Evolutionary conservation across 768 basidiomycete species (phyloP).

Genomic region (Rickenella mellea): DNA sequence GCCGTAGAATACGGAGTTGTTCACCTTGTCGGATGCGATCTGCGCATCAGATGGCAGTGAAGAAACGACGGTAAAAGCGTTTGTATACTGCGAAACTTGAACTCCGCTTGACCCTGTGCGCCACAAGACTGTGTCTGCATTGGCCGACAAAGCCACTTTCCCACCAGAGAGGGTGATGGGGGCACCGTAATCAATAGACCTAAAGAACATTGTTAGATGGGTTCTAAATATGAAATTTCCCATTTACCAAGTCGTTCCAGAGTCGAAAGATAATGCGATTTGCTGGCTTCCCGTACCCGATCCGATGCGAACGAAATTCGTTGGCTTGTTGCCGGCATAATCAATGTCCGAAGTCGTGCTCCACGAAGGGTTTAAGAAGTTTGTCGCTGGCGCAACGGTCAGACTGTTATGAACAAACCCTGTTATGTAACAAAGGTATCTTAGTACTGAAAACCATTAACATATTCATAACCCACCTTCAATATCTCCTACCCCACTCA

Average conservation of each 20-base stretch:
- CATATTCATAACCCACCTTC: constrained; percentile 26
- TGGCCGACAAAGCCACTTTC: constrained; percentile 34
- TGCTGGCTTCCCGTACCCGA: constrained; percentile 43
- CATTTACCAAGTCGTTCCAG: constrained; percentile 40
- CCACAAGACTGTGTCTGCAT: constrained; percentile 53
- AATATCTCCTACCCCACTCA: constrained; percentile 48
- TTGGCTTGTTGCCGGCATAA: constrained; percentile 42
- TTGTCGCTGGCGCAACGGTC: constrained; percentile 27
- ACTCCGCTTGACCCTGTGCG: constrained; percentile 37
- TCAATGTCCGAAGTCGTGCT: constrained; percentile 39
- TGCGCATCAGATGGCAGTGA: constrained; percentile 41
- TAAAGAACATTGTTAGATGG: constrained; percentile 7
- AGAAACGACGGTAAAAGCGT: constrained; percentile 38
- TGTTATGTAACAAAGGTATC: constrained; percentile 9
- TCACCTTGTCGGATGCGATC: constrained; percentile 57
- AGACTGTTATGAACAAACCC: constrained; percentile 41
- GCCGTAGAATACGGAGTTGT: constrained; percentile 49
- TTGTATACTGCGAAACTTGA: constrained; percentile 40
- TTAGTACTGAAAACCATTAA: background rate
- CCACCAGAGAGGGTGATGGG: constrained; percentile 31
- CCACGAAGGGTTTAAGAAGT: constrained; percentile 38
- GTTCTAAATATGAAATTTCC: background rate
- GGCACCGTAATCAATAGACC: constrained; percentile 46
- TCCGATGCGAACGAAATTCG: constrained; percentile 43
- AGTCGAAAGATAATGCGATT: constrained; percentile 47